Evolutionary conservation across 2,329 filamentous ascomycete genomes (phyloP).

Genomic region (Fusarium sp.): DNA sequence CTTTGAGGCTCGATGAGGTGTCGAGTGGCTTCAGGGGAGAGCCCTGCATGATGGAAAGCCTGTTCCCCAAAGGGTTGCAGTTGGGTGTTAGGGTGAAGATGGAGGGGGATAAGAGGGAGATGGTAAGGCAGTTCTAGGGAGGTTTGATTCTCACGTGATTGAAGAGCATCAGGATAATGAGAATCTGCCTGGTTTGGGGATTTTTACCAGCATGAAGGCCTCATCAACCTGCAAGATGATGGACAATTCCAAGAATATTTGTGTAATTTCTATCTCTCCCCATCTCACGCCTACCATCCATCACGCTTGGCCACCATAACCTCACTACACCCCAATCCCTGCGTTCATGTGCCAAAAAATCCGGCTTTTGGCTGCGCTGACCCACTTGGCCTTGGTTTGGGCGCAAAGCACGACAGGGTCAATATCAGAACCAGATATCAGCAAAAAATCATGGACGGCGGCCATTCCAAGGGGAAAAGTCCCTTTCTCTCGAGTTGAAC

Average conservation of each 20-base stretch:
- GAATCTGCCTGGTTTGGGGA: not conserved
- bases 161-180: not conserved
- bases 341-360: constrained; percentile 33
- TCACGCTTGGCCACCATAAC: constrained; percentile 4
- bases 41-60: constrained; percentile 34
- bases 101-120: constrained; percentile 13
- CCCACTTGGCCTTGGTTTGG: constrained; percentile 42
- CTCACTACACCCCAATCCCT: constrained; percentile 30
- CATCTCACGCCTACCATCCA: constrained; percentile 15
- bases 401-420: constrained; percentile 10
- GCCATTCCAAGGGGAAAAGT: not conserved
- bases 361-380: constrained; percentile 37
- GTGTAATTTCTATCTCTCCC: constrained; percentile 3
- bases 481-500: constrained; percentile 9
- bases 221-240: not conserved
- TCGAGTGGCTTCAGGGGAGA: constrained; percentile 28
- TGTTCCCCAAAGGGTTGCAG: constrained; percentile 4
- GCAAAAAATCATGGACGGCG: not conserved
- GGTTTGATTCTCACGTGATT: not conserved
- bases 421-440: constrained; percentile 10
- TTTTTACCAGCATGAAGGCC: not conserved
- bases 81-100: constrained; percentile 17
- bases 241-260: not conserved
- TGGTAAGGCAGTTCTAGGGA: not conserved
- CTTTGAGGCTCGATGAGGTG: constrained; percentile 40